A percentile compares a stretch with the other conserved stretches of the same genome.
Conservation (phyloP, 768 basidiomycete genomes). For the Galerina marginata region DNA sequence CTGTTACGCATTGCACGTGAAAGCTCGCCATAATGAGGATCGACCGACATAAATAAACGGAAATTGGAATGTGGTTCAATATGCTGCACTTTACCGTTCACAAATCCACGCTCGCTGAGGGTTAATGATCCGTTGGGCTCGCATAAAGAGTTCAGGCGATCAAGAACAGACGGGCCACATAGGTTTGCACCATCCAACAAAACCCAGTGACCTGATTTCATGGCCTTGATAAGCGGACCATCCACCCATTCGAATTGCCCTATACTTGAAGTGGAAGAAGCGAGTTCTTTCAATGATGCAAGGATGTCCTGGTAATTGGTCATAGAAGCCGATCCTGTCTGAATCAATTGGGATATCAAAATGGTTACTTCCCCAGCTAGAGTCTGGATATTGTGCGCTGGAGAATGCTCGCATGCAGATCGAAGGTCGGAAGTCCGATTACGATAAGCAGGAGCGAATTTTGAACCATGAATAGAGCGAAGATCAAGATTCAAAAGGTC, state of each 20-base stretch:
- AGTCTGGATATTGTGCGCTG: slow-evolving; percentile 4
- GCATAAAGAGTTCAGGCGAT: slow-evolving; percentile 95
- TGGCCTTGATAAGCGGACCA: slow-evolving; percentile 85
- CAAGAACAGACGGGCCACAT: slow-evolving; percentile 94
- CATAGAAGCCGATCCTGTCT: slow-evolving; percentile 17
- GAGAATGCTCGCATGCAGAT: slow-evolving; percentile 10
- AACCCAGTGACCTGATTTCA: slow-evolving; percentile 89
- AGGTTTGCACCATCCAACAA: slow-evolving; percentile 92
- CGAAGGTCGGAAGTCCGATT: slow-evolving; percentile 19
- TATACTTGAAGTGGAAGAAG: slow-evolving; percentile 29
- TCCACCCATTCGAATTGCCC: slow-evolving; percentile 94
- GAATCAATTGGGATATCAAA: slow-evolving; percentile 23
- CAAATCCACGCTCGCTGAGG: slow-evolving; percentile 89
- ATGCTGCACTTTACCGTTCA: slow-evolving; percentile 74
- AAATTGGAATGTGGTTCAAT: slow-evolving; percentile 88
- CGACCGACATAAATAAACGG: slow-evolving; percentile 91
- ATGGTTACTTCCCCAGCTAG: slow-evolving; percentile 5
- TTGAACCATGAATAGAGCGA: slow-evolving; percentile 40
- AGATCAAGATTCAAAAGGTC: slow-evolving; percentile 41
- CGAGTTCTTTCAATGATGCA: slow-evolving; percentile 26
- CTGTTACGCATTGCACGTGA: slow-evolving; percentile 99
- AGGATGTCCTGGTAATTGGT: slow-evolving; percentile 13
- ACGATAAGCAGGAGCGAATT: slow-evolving; percentile 17
- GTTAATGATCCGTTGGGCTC: slow-evolving; percentile 82
- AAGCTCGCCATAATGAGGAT: slow-evolving; percentile 90